Evolutionary conservation across 2,329 filamentous ascomycete species (phyloP).

Genomic region (Blastomyces parvus): DNA sequence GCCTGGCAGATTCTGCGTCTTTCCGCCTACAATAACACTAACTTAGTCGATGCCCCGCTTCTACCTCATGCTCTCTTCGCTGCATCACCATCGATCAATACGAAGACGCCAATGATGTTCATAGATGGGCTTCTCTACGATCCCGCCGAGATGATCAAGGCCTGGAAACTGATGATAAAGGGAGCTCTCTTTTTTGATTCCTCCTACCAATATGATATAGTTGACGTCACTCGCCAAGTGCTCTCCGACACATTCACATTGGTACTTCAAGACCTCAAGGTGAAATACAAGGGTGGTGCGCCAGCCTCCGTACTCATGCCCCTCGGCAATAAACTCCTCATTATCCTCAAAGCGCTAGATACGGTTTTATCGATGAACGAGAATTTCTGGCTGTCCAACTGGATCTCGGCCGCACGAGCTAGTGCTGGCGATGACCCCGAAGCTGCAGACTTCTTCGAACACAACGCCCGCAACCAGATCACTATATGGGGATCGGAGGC

Average conservation of each 20-base stretch:
- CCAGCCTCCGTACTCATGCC: neutral
- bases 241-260: slow-evolving; percentile 24
- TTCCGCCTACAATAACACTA: neutral
- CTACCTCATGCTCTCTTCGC: neutral
- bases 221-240: neutral
- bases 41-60: neutral
- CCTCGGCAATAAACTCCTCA: neutral
- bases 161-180: neutral
- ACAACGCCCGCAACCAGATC: neutral
- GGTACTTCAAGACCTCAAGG: neutral
- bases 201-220: neutral
- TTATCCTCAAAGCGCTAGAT: neutral
- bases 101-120: neutral
- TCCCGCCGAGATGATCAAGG: neutral
- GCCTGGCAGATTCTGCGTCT: neutral
- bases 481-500: neutral
- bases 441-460: neutral
- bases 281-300: neutral
- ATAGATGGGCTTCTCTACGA: neutral
- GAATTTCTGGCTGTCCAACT: neutral
- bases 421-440: neutral
- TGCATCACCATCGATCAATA: neutral
- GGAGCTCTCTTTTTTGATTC: neutral
- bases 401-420: neutral
- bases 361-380: neutral